These are phyloP conservation scores for Endothia cerciana DNA, from an alignment of 2,329 filamentous ascomycete genomes.

Conservation along the genomic window DNA sequence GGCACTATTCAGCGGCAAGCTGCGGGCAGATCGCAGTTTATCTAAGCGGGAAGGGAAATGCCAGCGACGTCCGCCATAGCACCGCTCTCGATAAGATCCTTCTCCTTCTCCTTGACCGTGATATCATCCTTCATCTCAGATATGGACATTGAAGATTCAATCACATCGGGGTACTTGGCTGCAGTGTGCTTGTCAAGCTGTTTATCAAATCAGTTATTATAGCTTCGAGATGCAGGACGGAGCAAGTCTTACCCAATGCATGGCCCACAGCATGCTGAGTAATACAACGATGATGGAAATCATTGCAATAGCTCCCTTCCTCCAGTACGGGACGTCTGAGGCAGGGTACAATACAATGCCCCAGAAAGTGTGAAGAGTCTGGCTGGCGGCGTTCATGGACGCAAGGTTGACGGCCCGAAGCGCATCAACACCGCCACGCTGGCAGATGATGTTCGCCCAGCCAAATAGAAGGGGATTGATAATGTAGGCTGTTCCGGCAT, in stretches of 20 bases:
- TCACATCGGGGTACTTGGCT: constrained; percentile 13
- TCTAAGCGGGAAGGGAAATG: constrained; percentile 2
- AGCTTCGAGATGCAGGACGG: background rate
- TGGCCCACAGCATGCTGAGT: constrained; percentile 10
- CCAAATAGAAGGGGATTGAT: constrained; percentile 45
- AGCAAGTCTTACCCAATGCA: constrained; percentile 6
- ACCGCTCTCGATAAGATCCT: constrained; percentile 1
- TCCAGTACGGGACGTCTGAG: constrained; percentile 47
- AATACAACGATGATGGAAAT: constrained; percentile 2
- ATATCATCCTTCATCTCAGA: background rate
- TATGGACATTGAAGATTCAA: background rate
- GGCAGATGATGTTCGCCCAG: constrained; percentile 44
- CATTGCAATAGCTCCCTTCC: constrained; percentile 15
- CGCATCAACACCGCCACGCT: constrained; percentile 45
- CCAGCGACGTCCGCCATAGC: background rate
- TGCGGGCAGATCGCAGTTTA: background rate
- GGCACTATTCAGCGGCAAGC: no score
- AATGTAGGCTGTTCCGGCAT: constrained; percentile 44
- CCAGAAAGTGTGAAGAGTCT: constrained; percentile 49
- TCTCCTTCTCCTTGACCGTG: constrained; percentile 1
- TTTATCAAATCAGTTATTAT: background rate
- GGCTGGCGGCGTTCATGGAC: constrained; percentile 45
- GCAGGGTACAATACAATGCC: constrained; percentile 48
- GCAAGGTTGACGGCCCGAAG: constrained; percentile 44
- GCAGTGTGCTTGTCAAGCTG: constrained; percentile 9